A percentile compares a stretch with the other conserved stretches of the same genome.
Conservation (phyloP, 164 flowering plant species). For the Saururus chinensis region DNA sequence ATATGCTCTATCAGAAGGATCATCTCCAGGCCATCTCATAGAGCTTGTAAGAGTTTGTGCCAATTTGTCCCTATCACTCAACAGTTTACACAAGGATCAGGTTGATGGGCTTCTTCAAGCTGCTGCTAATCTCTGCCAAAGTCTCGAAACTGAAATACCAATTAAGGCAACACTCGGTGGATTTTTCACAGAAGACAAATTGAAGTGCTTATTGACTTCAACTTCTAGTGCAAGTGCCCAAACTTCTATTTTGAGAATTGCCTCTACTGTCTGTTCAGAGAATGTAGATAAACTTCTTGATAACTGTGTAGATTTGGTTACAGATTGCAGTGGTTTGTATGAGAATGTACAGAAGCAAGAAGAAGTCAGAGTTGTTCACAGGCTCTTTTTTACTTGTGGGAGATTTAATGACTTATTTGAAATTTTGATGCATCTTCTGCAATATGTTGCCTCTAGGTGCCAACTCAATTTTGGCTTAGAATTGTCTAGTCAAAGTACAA, state of each 20-base stretch:
- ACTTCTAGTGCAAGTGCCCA: constrained; percentile 42
- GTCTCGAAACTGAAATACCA: constrained; percentile 33
- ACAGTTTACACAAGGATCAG: constrained; percentile 28
- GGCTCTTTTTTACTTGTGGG: constrained; percentile 48
- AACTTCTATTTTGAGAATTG: constrained; percentile 52
- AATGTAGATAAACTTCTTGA: constrained; percentile 37
- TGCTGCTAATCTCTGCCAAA: constrained; percentile 42
- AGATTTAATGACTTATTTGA: constrained; percentile 56
- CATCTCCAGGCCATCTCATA: constrained; percentile 49
- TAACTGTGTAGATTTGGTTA: constrained; percentile 40
- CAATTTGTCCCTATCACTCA: constrained; percentile 31
- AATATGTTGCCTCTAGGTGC: constrained; percentile 42
- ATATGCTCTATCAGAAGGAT: constrained; percentile 55
- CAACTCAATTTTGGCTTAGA: constrained; percentile 36
- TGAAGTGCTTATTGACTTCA: constrained; percentile 46
- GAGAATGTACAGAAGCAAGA: constrained; percentile 54
- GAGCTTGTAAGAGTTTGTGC: constrained; percentile 44
- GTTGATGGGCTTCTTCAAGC: constrained; percentile 59
- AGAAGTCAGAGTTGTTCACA: constrained; percentile 71
- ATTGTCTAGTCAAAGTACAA: constrained; percentile 25
- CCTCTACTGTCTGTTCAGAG: constrained; percentile 37
- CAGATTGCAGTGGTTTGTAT: constrained; percentile 39
- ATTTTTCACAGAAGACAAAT: constrained; percentile 43
- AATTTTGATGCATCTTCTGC: constrained; percentile 32
- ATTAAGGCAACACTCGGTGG: constrained; percentile 34